A percentile compares a stretch with the other conserved stretches of the same genome.
phyloP scores from a whole-genome alignment of 352 stramenopile genomes.

The Globisporangium perplexum region DNA sequence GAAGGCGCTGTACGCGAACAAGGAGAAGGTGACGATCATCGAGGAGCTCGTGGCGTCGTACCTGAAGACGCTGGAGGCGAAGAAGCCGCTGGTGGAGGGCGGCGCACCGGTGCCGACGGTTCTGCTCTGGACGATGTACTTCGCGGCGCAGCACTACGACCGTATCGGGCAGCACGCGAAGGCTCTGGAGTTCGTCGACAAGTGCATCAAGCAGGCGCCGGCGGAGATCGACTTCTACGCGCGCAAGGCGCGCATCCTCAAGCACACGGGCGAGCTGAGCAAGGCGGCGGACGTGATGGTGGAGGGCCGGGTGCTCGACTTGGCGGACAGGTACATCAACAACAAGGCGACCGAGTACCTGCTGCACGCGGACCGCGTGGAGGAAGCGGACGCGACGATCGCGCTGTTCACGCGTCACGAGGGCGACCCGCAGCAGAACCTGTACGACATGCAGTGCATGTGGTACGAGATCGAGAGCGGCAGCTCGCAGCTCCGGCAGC shows the following conservation, averaged over 20 bases:
- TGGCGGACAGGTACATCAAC: slow-evolving; percentile 98
- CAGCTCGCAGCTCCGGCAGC: slow-evolving; percentile 48
- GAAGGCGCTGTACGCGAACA: slow-evolving; percentile 81
- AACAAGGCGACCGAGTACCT: slow-evolving; percentile 98
- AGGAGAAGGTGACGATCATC: slow-evolving; percentile 54
- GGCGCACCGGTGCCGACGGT: slow-evolving; percentile 27
- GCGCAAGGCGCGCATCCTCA: slow-evolving; percentile 91
- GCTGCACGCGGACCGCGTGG: slow-evolving; percentile 89
- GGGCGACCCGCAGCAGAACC: slow-evolving; percentile 94
- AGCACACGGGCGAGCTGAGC: slow-evolving; percentile 89
- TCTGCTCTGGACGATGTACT: slow-evolving; percentile 90
- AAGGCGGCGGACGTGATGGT: slow-evolving; percentile 91
- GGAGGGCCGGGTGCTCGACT: slow-evolving; percentile 90
- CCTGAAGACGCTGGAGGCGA: slow-evolving; percentile 60
- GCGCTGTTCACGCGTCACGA: slow-evolving; percentile 96
- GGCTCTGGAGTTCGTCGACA: slow-evolving; percentile 88
- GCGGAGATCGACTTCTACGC: slow-evolving; percentile 93
- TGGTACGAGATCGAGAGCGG: slow-evolving; percentile 97
- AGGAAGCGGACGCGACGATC: slow-evolving; percentile 92
- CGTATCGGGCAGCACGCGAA: slow-evolving; percentile 80
- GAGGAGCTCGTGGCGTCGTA: slow-evolving; percentile 80
- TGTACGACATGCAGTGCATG: slow-evolving; percentile 99
- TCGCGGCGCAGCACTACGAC: slow-evolving; percentile 92
- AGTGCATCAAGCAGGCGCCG: slow-evolving; percentile 91
- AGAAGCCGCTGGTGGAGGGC: slow-evolving; percentile 41